Base-by-base conservation (phyloP, 495 filamentous ascomycete species). In the Xylona heveae region DNA sequence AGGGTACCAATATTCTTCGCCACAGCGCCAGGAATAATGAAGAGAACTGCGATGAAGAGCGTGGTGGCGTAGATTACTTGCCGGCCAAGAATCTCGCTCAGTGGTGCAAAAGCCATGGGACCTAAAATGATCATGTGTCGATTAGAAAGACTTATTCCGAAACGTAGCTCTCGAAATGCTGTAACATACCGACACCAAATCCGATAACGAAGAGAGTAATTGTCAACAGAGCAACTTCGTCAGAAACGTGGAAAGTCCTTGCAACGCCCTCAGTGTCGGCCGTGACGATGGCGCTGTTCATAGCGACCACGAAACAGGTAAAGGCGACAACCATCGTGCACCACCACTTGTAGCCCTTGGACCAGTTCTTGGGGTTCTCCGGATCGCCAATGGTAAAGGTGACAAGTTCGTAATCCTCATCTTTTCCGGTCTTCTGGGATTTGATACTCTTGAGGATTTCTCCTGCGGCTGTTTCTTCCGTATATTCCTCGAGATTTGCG, bases 21-120 rank as follows among this genome's bases (percentile, higher is more conserved):
- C 0, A 83, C 65, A 2, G 77, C 76, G 41, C 75, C 76, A 4
- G 78, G 78, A 37, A 85, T 78, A 32, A 77, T 57, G 44, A 85
- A 82, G 17, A 82, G 47, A 6, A 83, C 68, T 6, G 77, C 75
- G 0, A 81, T 5, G 0, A 70, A 38, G 0, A 83, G 50, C 0
- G 71, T 74, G 1, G 57, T 55, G 8, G 46, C 61, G 32, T 82
- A 85, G 36, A 85, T 68, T 7, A 73, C 54, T 25, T 63, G 57
- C 31, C 78, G 55, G 30, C 79, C 79, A 19, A 71, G 46, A 32
- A 84, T 58, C 46, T 84, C 78, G 7, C 67, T 75, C 33, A 82
- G 48, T 0, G 80, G 79, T 16, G 79, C 78, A 44, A 84, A 90
- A 9, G 56, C 58, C 76, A 84, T 77, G n/a, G 80, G 79, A 3